phyloP scores from a whole-genome alignment of 306 rosid species.

The Cotoneaster glaucophyllus region DNA sequence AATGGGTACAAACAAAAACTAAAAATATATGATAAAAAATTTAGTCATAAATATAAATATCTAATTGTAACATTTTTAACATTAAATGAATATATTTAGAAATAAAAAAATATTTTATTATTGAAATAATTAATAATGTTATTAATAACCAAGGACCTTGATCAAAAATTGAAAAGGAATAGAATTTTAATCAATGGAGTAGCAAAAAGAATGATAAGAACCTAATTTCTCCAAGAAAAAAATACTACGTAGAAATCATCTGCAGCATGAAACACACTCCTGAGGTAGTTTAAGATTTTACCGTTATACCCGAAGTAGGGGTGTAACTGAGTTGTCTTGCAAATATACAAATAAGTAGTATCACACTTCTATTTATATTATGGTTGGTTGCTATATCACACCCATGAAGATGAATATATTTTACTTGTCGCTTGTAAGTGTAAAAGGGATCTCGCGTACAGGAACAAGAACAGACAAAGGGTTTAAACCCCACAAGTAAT shows the following conservation, averaged over 20 bases:
- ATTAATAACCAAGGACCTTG: too few species aligned
- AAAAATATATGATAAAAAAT: too few species aligned
- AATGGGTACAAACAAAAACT: too few species aligned
- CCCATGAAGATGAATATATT: not conserved
- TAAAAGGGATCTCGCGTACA: not conserved
- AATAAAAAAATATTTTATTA: too few species aligned
- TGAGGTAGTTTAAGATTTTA: not conserved
- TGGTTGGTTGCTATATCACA: not conserved
- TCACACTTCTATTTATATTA: not conserved
- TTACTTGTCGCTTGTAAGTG: not conserved
- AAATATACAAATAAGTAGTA: not conserved
- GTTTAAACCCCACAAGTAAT: slow-evolving; percentile 28
- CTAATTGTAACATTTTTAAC: too few species aligned
- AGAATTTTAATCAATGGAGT: too few species aligned
- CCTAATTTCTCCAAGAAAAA: too few species aligned
- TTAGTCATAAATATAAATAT: too few species aligned
- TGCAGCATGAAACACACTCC: not conserved
- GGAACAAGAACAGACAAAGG: slow-evolving; percentile 40
- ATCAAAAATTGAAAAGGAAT: too few species aligned
- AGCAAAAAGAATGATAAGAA: too few species aligned
- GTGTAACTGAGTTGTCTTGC: not conserved
- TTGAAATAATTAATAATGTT: too few species aligned
- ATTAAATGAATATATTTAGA: too few species aligned
- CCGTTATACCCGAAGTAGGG: not conserved
- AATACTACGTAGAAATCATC: not conserved